Base-by-base conservation (phyloP, 306 rosid species). In the Vigna angularis region DNA sequence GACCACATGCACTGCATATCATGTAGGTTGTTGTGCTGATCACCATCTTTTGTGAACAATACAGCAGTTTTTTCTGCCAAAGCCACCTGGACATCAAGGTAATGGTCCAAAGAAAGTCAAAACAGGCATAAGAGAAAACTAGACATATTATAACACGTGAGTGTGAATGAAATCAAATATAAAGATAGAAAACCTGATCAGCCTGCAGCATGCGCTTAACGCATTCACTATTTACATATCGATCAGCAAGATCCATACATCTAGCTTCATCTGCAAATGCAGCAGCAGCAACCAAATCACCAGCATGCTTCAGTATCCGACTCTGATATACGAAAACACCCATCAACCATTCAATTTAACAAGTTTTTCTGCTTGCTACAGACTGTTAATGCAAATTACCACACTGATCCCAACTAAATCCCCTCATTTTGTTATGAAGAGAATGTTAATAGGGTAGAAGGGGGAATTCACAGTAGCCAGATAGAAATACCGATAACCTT, bases 1-100 rank as follows among this genome's bases (percentile, higher is more conserved):
- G 18, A 96, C 99, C 99, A 96, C 98, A 96, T 96, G 98, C 99
- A 96, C 88, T 96, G 99, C 99, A 96, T 96, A 86, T 96, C 99
- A 85, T 96, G 98, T 56, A 96, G 97, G 82, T 96, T 96, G 86
- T 90, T 96, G 85, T 96, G 96, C 78, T 93, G 98, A 80, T 96
- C 99, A 64, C 99, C 99, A 8, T 96, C 99, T 87, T 96, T 96
- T 6, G 99, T 96, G 88, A 96, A 96, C 83, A 96, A 83, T 47
- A 91, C 97, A 75, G 99, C 99, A 82, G 97, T 96, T 90, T 89
- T 93, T 82, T 93, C 99, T 1, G 98, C 99, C 84, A 93, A 90
- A 83, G 92, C 84, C 79, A 93, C 93, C 99, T 96, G 74, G 59
- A 70, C 40, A 83, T 78, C 72, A 74, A 40, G 30, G 34, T 26